Evolutionary conservation across 352 stramenopile species (phyloP).

Genomic region (Pythium pectinolyticum): DNA sequence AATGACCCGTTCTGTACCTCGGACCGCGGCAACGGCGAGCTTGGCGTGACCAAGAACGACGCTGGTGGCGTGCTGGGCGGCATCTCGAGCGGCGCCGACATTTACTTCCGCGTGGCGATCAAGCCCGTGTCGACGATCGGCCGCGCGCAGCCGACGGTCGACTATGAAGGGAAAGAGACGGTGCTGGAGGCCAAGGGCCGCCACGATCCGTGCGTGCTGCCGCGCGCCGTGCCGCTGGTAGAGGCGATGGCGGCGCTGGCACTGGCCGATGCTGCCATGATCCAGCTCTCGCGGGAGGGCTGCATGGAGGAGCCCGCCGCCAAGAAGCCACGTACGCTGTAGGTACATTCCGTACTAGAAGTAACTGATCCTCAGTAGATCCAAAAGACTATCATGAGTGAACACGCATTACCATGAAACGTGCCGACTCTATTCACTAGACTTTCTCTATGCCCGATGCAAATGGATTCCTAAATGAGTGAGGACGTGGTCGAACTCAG

Average conservation of each 20-base stretch:
- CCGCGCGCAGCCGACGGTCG: conserved; percentile 92
- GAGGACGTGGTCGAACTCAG: conserved; percentile 79
- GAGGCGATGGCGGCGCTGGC: conserved; percentile 98
- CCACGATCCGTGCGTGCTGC: conserved; percentile 98
- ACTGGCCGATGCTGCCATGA: conserved; percentile 95
- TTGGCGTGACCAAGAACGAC: conserved; percentile 86
- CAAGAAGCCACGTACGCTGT: conserved; percentile 53
- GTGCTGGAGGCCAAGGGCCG: conserved; percentile 96
- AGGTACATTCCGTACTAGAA: conserved; percentile 2
- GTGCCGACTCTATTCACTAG: neutral
- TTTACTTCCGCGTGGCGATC: conserved; percentile 98
- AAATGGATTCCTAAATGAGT: conserved; percentile 62
- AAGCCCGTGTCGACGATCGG: conserved; percentile 99
- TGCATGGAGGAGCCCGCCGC: conserved; percentile 51
- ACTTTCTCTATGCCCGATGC: neutral
- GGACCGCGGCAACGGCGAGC: conserved; percentile 47
- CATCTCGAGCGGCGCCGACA: conserved; percentile 98
- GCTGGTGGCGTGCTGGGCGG: conserved; percentile 96
- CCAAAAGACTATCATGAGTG: neutral
- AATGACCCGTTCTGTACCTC: conserved; percentile 97
- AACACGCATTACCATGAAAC: neutral
- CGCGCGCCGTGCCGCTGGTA: conserved; percentile 96
- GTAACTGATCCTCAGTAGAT: neutral
- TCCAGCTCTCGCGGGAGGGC: conserved; percentile 91
- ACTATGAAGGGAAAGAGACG: conserved; percentile 94